Base-by-base conservation (phyloP, 176 grass and related monocot genomes). In the Saccharum spontaneum region DNA sequence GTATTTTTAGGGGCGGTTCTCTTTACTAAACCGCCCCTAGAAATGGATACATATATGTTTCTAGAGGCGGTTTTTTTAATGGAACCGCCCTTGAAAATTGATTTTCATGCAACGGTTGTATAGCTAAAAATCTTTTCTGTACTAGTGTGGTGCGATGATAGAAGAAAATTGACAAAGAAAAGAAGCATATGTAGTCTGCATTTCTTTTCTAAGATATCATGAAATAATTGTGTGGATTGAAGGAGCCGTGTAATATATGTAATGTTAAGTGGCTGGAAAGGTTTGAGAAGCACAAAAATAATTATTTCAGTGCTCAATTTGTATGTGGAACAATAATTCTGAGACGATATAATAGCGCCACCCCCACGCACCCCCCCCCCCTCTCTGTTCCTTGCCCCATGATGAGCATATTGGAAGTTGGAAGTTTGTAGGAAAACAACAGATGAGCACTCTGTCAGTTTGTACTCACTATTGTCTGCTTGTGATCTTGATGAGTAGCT, bases 381-480 rank as follows among this genome's bases (percentile, higher is more conserved):
- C 8, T 55, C 20, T 59, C 8, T 60, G 55, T 62, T 62, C 59
- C 20, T 26, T 62, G 59, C n/a, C 59, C n/a, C 59, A 77, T 87
- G 85, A 82, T 37, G 79, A 10, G 39, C 48, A 48, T 69, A 69
- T 69, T 76, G 46, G 72, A 70, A 30, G 18, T 69, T 76, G 46
- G 72, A 70, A 30, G 18, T 69, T 57, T 61, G 31, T 82, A 82
- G 67, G 79, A 87, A 65, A 87, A 87, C 28, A 82, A 77, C 72
- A 71, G 38, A 82, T 71, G 38, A 77, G 69, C 64, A 49, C 16
- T 61, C 76, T 52, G 49, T 77, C 49, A 8, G 38, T 83, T 77
- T 73, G 79, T 82, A 50, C 62, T 87, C 28, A 36, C 39, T 75
- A 61, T 22, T 82, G 72, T 63, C 79, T 30, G 48, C 72, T 77